Conservation (phyloP, 2,329 filamentous ascomycete genomes). For the Thelonectria olida region DNA sequence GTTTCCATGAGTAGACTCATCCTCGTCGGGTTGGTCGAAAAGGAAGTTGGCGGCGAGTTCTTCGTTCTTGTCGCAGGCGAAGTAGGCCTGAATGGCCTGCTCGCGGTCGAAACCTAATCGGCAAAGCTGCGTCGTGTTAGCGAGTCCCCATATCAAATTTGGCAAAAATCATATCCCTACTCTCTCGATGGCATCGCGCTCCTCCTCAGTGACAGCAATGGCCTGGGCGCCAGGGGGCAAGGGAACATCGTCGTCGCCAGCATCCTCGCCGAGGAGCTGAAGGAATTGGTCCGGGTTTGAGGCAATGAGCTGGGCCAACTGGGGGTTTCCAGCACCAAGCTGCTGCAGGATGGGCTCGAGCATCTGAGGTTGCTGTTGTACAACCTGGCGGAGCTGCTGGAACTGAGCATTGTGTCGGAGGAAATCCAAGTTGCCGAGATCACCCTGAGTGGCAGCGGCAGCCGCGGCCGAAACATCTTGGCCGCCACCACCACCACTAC, state of each 20-base stretch:
- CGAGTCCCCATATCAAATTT: constrained; percentile 7
- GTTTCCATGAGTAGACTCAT: constrained; percentile 64
- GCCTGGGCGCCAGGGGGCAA: constrained; percentile 88
- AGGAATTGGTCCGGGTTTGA: constrained; percentile 94
- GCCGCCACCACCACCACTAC: constrained; percentile 51
- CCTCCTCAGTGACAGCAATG: constrained; percentile 93
- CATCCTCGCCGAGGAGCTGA: constrained; percentile 86
- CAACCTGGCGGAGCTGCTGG: constrained; percentile 95
- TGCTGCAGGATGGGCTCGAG: constrained; percentile 97
- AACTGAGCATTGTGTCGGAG: constrained; percentile 96
- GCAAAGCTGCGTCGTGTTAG: constrained; percentile 70
- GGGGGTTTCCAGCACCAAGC: constrained; percentile 92
- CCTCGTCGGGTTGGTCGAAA: constrained; percentile 95
- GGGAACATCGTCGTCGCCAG: constrained; percentile 78
- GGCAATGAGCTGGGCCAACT: constrained; percentile 90
- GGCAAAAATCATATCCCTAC: constrained; percentile 58
- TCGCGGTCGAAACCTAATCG: constrained; percentile 93
- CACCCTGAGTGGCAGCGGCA: constrained; percentile 58
- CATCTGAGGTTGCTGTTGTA: constrained; percentile 98
- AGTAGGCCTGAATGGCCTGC: constrained; percentile 96
- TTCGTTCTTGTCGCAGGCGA: constrained; percentile 99
- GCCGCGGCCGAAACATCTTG: constrained; percentile 51
- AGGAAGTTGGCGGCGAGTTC: constrained; percentile 97
- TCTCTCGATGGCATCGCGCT: constrained; percentile 95
- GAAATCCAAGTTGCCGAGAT: constrained; percentile 87